phyloP scores from a whole-genome alignment of 2,329 filamentous ascomycete genomes.

The Pleomassaria siparia region DNA sequence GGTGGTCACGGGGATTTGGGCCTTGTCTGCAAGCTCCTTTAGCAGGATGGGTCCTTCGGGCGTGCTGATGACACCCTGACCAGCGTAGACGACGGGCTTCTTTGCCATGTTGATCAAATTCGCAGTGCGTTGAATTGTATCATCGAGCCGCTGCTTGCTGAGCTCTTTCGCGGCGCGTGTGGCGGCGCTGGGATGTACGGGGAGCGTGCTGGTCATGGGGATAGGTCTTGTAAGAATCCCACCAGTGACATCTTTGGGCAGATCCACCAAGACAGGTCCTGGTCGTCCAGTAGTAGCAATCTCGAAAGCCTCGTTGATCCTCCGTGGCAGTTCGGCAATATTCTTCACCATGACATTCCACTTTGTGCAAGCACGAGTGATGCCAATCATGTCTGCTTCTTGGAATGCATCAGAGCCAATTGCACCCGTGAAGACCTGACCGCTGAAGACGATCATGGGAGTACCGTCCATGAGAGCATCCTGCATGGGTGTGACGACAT shows the following conservation, averaged over 20 bases:
- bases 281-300: constrained; percentile 94
- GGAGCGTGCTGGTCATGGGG: constrained; percentile 72
- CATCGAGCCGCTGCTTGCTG: constrained; percentile 70
- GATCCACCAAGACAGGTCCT: constrained; percentile 90
- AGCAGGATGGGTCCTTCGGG: constrained; percentile 78
- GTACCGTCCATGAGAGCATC: constrained; percentile 95
- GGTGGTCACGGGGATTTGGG: constrained; percentile 89
- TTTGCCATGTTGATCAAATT: constrained; percentile 83
- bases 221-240: constrained; percentile 81
- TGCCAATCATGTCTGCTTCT: constrained; percentile 91
- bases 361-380: constrained; percentile 93
- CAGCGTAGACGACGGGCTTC: constrained; percentile 94
- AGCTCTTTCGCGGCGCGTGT: constrained; percentile 76
- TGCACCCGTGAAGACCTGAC: constrained; percentile 85
- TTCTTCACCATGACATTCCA: constrained; percentile 99
- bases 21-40: constrained; percentile 85
- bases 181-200: constrained; percentile 81
- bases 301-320: constrained; percentile 97
- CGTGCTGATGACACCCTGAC: constrained; percentile 80
- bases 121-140: constrained; percentile 75
- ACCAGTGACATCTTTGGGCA: constrained; percentile 95
- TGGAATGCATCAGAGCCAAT: constrained; percentile 98
- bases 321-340: constrained; percentile 84
- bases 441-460: constrained; percentile 92
- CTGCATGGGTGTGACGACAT: constrained; percentile 94